Base-by-base conservation (phyloP, 345 rosid genomes). In the Salix purpurea region DNA sequence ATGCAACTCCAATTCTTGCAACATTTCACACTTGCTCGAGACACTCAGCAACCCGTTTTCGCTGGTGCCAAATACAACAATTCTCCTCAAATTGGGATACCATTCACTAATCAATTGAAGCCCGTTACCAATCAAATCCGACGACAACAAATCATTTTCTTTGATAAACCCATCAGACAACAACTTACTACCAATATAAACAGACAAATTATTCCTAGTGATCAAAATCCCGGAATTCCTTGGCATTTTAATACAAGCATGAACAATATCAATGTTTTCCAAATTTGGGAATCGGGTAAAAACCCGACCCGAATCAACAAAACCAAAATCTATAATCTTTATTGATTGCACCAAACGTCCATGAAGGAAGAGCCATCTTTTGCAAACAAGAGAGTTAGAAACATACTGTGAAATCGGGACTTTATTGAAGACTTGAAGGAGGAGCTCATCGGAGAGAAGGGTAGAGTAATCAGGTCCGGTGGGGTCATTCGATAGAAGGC, bases 1-100 rank as follows among this genome's bases (percentile, higher is more conserved):
- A 42, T 89, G 93, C 82, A 96, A 74, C 80, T 96, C 99, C 48
- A 96, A 61, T 46, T 94, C 98, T 80, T 94, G 98, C 81, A 96
- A 76, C 4, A 85, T 94, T 36, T 75, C 81, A 58, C 99, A 94
- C 69, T 85, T 87, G 67, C 82, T 90, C 24, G 96, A 90, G 71
- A 92, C 83, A 61, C 81, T 83, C 82, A 89, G 77, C 84, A 96
- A 44, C 61, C 99, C 99, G 23, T 69, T 58, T 65, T 92, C 97
- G 78, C 97, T 92, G 26, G 96, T 86, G 23, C 91, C 89, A 16
- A 87, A 77, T 50, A 85, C 97, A 23, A 67, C 87, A 9, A 96
- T 91, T 81, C 85, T 90, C 65, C 92, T 83, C 74, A 94, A 85
- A 85, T 87, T 96, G 0, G 90, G 93, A 70, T 88, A 96, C 42